Evolutionary conservation across 371 early-diverging fungal genomes (phyloP).

Genomic region (Modicella reniformis): DNA sequence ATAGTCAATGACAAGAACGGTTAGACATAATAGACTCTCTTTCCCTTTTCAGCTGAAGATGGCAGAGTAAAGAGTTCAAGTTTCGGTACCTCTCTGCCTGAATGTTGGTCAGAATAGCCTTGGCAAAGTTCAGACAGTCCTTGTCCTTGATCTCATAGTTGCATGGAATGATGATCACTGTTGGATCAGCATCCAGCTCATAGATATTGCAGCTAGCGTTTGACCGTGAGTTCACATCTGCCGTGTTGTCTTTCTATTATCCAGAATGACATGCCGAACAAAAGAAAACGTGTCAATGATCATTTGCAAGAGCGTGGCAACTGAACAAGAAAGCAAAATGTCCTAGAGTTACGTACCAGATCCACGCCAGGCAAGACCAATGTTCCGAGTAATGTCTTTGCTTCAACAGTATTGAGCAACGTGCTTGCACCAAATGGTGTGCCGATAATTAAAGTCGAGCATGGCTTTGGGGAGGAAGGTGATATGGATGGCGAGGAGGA

Average conservation of each 20-base stretch:
- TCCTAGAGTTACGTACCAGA: constrained; percentile 16
- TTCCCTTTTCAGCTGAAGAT: not conserved
- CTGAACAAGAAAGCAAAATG: not conserved
- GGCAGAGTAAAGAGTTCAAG: not conserved
- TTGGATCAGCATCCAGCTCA: constrained; percentile 33
- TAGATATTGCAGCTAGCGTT: constrained; percentile 51
- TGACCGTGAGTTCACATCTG: constrained; percentile 30
- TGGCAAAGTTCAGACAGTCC: constrained; percentile 47
- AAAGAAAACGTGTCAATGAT: not conserved
- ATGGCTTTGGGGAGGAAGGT: constrained; percentile 15
- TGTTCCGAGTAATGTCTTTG: constrained; percentile 42
- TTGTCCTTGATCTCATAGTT: constrained; percentile 50
- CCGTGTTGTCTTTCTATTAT: constrained; percentile 41
- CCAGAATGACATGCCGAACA: not conserved
- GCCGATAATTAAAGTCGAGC: constrained; percentile 42
- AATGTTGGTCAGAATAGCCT: constrained; percentile 37
- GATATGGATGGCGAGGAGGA: not conserved
- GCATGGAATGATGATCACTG: constrained; percentile 31
- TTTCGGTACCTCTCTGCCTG: constrained; percentile 33
- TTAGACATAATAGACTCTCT: not conserved
- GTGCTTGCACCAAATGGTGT: constrained; percentile 46
- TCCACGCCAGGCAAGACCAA: constrained; percentile 43
- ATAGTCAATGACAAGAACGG: not conserved
- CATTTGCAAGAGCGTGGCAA: not conserved
- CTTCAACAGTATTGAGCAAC: constrained; percentile 32